phyloP scores from a whole-genome alignment of 257 asterid genomes.

The Phtheirospermum japonicum region DNA sequence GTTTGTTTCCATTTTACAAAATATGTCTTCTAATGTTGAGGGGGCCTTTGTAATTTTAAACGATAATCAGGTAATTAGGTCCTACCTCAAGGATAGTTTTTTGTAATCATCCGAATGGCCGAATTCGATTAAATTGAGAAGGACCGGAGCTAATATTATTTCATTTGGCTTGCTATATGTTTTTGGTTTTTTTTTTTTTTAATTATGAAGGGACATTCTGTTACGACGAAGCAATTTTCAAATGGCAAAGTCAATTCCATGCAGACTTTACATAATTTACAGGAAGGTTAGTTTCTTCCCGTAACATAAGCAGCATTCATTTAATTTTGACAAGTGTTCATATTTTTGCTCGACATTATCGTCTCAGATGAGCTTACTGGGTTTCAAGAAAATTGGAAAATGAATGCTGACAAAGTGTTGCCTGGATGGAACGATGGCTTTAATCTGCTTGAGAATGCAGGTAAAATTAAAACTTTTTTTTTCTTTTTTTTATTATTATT shows the following conservation, averaged over 20 bases:
- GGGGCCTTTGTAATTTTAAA: background rate
- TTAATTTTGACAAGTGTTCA: no score
- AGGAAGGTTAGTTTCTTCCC: no score
- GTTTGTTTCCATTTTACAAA: background rate
- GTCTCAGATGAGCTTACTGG: no score
- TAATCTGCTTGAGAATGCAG: no score
- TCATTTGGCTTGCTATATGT: slow-evolving; percentile 5
- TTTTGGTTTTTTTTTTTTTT: background rate
- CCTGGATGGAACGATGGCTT: no score
- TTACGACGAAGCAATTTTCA: slow-evolving; percentile 48
- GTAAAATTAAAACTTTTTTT: no score
- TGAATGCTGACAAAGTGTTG: no score
- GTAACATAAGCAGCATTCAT: no score
- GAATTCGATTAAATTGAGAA: background rate
- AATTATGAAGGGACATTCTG: slow-evolving; percentile 67
- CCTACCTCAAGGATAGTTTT: background rate
- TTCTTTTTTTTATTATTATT: no score
- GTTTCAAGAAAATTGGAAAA: no score
- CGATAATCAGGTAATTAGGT: background rate
- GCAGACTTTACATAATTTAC: no score
- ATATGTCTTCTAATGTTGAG: background rate
- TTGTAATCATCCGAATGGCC: background rate
- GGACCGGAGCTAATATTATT: background rate
- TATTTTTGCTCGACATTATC: no score
- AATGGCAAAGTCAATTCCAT: slow-evolving; percentile 58